Base-by-base conservation (phyloP, 352 stramenopile species). In the Globisporangium irregulare region DNA sequence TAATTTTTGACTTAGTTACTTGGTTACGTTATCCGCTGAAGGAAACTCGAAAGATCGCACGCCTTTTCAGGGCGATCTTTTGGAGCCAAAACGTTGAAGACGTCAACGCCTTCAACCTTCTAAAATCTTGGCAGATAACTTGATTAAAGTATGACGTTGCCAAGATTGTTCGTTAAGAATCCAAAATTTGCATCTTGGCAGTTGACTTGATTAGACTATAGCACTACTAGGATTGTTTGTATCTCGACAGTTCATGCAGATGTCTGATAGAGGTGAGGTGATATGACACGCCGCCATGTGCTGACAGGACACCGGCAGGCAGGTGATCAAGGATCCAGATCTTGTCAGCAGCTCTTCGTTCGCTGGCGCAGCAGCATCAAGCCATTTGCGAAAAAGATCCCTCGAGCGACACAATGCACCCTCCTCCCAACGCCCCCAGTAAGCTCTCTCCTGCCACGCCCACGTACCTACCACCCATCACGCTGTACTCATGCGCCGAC, bases 401-500 rank as follows among this genome's bases (percentile, higher is more conserved):
- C 32, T 38, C 32, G 6, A 38, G 32, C 32, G 32, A 38, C 32
- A 38, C 32, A 38, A 8, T 38, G 6, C 32, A 38, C 32, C 32
- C 32, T 38, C 32, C 32, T 36, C 32, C 32, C 32, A 67, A 24
- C 27, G 3, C 36, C 12, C 14, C 14, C 36, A 43, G 29, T 10
- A 20, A n/a, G 29, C 29, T n/a, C 4, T 6, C 34, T 10, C 18
- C 4, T 48, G 6, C 41, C 4, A 43, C 36, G 12, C 9, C n/a
- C 9, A 41, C 18, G 10, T 38, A 1, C 43, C 34, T 14, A 46
- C 15, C 1, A 1, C 43, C 25, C n/a, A 46, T 8, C 1, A 72
- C 69, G 67, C 54, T 72, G 27, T 71, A 71, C 38, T 73, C 68
- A n/a, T 73, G 56, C 36, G 63, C 68, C 1, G 68, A 73, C 55